A percentile compares a stretch with the other conserved stretches of the same genome.
Evolutionary conservation across 1,284 basidiomycete genomes (phyloP).

Genomic region (Pholiota adiposa): DNA sequence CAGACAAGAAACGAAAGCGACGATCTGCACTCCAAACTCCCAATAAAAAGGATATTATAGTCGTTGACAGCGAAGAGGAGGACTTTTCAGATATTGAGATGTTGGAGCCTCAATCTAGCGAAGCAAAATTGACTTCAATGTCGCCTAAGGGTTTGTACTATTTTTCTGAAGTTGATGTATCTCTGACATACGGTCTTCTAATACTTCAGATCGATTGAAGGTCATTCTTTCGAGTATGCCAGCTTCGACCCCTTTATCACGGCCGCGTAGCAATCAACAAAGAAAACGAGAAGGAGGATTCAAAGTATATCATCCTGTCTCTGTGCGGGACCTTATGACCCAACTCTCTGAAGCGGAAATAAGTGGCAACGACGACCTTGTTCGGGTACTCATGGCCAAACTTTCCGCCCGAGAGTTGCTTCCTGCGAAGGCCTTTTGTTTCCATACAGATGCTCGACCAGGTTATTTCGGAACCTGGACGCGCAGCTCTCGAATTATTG

Average conservation of each 20-base stretch:
- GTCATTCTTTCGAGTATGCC: conserved; percentile 44
- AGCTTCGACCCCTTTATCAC: conserved; percentile 24
- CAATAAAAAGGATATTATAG: conserved; percentile 49
- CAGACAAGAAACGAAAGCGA: conserved; percentile 33
- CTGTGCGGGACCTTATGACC: conserved; percentile 59
- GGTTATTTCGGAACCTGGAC: conserved; percentile 91
- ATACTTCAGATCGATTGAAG: conserved; percentile 44
- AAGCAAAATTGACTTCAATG: conserved; percentile 33
- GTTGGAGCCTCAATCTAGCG: conserved; percentile 25
- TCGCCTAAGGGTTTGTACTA: conserved; percentile 41
- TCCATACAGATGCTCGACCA: conserved; percentile 76
- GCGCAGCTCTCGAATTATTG: conserved; percentile 68
- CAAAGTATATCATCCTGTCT: conserved; percentile 38
- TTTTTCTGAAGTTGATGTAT: not conserved
- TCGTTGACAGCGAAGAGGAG: conserved; percentile 54
- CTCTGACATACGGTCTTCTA: not conserved
- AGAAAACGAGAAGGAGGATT: conserved; percentile 22
- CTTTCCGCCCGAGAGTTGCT: conserved; percentile 63
- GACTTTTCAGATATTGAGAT: conserved; percentile 31
- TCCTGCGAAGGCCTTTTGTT: conserved; percentile 77
- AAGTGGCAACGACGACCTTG: conserved; percentile 64
- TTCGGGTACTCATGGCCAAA: conserved; percentile 56
- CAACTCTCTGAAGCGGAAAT: conserved; percentile 79
- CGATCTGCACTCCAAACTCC: conserved; percentile 21
- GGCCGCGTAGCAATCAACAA: conserved; percentile 20